These are phyloP conservation scores for Quercus gilva DNA, from an alignment of 306 rosid species.

Conservation along the genomic window DNA sequence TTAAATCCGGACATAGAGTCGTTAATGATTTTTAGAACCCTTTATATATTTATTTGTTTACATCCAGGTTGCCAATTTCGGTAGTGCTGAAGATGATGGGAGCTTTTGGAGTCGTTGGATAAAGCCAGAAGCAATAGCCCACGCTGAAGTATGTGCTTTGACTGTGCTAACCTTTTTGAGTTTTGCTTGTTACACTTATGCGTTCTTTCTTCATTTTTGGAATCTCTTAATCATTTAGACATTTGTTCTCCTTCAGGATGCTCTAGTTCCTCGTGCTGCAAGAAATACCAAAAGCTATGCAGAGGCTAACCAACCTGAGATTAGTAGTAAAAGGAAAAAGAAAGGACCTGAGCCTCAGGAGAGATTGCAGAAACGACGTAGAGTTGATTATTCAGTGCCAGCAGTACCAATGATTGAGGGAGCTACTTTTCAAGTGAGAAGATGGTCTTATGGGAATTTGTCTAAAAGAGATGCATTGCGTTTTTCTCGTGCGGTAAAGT, in stretches of 20 bases:
- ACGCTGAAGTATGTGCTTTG: slow-evolving; percentile 76
- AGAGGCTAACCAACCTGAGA: slow-evolving; percentile 73
- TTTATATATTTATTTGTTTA: not conserved
- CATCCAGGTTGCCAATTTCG: slow-evolving; percentile 86
- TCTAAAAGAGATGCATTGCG: slow-evolving; percentile 84
- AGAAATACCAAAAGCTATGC: slow-evolving; percentile 92
- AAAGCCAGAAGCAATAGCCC: slow-evolving; percentile 77
- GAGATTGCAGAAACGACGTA: slow-evolving; percentile 76
- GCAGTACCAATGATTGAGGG: slow-evolving; percentile 88
- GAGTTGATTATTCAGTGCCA: slow-evolving; percentile 62
- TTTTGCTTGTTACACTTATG: not conserved
- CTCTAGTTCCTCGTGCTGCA: slow-evolving; percentile 92
- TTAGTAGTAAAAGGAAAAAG: slow-evolving; percentile 82
- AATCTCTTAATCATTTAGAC: slow-evolving; percentile 6
- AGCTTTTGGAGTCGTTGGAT: slow-evolving; percentile 99
- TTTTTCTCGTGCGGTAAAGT: slow-evolving; percentile 85
- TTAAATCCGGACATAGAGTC: not conserved
- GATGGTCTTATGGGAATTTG: slow-evolving; percentile 92
- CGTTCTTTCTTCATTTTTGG: not conserved
- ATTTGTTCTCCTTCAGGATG: slow-evolving; percentile 49
- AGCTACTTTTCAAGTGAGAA: slow-evolving; percentile 84
- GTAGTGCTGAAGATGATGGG: slow-evolving; percentile 89
- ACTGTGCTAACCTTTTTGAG: not conserved
- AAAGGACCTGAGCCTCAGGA: slow-evolving; percentile 80
- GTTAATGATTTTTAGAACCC: not conserved